These are phyloP conservation scores for Colletotrichum shisoi DNA, from an alignment of 2,329 filamentous ascomycete species.

Conservation along the genomic window DNA sequence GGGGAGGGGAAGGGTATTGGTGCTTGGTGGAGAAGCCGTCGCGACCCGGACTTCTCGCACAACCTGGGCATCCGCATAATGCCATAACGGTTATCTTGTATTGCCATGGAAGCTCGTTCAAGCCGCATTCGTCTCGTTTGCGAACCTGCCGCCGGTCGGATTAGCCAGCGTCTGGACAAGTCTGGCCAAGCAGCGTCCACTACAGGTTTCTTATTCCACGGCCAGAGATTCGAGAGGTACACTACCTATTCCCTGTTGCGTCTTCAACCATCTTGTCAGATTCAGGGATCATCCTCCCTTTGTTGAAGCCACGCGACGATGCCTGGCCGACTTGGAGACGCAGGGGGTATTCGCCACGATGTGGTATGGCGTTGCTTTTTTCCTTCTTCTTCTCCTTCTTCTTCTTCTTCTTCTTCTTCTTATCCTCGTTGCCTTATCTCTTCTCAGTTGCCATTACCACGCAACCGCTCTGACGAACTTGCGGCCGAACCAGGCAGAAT, in stretches of 20 bases:
- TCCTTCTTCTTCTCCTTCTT: slow-evolving; percentile 1
- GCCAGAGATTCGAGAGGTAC: not conserved
- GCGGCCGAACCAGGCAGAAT: slow-evolving; percentile 10
- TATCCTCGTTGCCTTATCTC: too few relatives aligned
- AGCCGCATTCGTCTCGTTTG: slow-evolving; percentile 28
- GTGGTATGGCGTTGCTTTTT: slow-evolving; percentile 12
- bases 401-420: too few relatives aligned
- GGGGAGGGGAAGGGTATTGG: not conserved
- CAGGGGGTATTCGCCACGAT: slow-evolving; percentile 35
- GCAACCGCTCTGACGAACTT: slow-evolving; percentile 30
- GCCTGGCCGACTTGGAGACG: slow-evolving; percentile 29
- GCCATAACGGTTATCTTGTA: slow-evolving; percentile 29
- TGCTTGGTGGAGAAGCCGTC: slow-evolving; percentile 14
- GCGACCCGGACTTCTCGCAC: slow-evolving; percentile 21
- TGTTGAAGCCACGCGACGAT: slow-evolving; percentile 35
- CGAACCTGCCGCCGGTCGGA: slow-evolving; percentile 23
- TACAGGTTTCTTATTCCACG: slow-evolving; percentile 30
- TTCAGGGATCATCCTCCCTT: slow-evolving; percentile 33
- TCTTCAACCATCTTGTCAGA: slow-evolving; percentile 28
- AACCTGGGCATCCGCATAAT: slow-evolving; percentile 18
- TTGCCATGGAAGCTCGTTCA: not conserved
- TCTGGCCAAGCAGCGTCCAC: slow-evolving; percentile 25
- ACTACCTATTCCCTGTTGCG: slow-evolving; percentile 8
- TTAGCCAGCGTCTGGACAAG: not conserved
- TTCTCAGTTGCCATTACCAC: not conserved